Conservation (phyloP, 2,329 filamentous ascomycete genomes). For the Colletotrichum sp. region DNA sequence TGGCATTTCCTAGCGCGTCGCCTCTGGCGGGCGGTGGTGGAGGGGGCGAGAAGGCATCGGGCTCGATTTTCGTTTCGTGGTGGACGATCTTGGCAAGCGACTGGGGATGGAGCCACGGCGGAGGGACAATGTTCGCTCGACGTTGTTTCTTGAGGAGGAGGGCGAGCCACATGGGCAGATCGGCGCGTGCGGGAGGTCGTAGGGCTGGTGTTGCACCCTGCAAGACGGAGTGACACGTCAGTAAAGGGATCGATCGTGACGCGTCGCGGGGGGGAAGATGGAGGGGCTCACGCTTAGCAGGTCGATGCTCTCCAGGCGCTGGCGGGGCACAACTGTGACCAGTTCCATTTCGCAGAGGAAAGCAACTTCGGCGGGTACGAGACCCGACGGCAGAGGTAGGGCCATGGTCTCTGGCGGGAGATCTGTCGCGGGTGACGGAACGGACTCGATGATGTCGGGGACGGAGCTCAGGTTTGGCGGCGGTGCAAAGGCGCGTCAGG, state of each 20-base stretch:
- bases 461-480: background rate
- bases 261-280: background rate
- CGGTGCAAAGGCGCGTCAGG: background rate
- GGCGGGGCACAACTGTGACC: slow-evolving; percentile 89
- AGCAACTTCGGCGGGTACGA: slow-evolving; percentile 86
- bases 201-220: slow-evolving; percentile 81
- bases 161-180: slow-evolving; percentile 91
- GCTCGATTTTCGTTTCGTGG: slow-evolving; percentile 76
- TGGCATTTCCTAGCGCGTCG: slow-evolving; percentile 50
- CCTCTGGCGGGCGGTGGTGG: slow-evolving; percentile 67
- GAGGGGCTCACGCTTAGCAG: slow-evolving; percentile 75
- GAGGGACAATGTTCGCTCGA: slow-evolving; percentile 90
- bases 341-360: slow-evolving; percentile 98
- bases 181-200: slow-evolving; percentile 79
- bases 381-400: slow-evolving; percentile 54
- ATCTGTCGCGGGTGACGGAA: background rate
- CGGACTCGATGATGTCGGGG: background rate
- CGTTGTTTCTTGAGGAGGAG: slow-evolving; percentile 93
- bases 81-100: slow-evolving; percentile 80
- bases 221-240: background rate
- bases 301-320: slow-evolving; percentile 84
- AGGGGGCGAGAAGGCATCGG: slow-evolving; percentile 77
- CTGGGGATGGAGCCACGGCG: slow-evolving; percentile 82
- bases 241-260: background rate
- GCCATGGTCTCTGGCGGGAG: slow-evolving; percentile 43